A percentile compares a stretch with the other conserved stretches of the same genome.
phyloP scores from a whole-genome alignment of 352 stramenopile genomes.

The Sclerospora graminicola region DNA sequence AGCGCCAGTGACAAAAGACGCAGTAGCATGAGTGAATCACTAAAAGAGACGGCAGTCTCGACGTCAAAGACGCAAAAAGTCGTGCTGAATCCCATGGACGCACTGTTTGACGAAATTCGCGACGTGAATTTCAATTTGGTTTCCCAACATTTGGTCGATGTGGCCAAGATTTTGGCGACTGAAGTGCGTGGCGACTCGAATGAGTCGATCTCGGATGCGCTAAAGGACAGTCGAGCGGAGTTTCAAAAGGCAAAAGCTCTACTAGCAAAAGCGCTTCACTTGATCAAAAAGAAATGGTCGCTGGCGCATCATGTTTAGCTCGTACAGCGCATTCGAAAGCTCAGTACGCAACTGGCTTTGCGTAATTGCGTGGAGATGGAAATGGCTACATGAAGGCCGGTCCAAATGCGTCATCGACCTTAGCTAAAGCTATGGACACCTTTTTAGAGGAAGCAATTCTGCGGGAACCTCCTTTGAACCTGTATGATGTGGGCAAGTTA shows the following conservation, averaged over 20 bases:
- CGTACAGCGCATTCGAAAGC: constrained; percentile 45
- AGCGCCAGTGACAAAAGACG: background rate
- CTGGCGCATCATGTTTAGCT: constrained; percentile 57
- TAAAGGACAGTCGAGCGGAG: constrained; percentile 15
- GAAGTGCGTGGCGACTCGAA: constrained; percentile 27
- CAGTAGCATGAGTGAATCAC: no score
- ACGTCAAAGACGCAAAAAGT: constrained; percentile 31
- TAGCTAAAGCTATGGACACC: constrained; percentile 46
- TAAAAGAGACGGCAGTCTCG: no score
- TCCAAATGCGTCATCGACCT: constrained; percentile 25
- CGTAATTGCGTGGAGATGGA: constrained; percentile 65
- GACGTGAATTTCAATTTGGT: constrained; percentile 77
- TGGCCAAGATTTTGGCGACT: constrained; percentile 36
- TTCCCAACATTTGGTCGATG: constrained; percentile 34
- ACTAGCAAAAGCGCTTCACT: constrained; percentile 46
- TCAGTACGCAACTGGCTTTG: constrained; percentile 45
- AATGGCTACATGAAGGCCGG: constrained; percentile 59
- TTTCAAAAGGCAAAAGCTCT: constrained; percentile 40
- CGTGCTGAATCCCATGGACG: constrained; percentile 57
- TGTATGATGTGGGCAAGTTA: constrained; percentile 68
- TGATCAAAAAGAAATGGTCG: constrained; percentile 65
- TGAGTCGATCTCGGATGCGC: constrained; percentile 4
- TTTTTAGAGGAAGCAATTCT: constrained; percentile 66
- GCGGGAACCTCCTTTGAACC: constrained; percentile 49
- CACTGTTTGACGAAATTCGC: constrained; percentile 58